These are phyloP conservation scores for Pestalotiopsis sp. DNA, from an alignment of 2,329 filamentous ascomycete genomes.

Conservation along the genomic window DNA sequence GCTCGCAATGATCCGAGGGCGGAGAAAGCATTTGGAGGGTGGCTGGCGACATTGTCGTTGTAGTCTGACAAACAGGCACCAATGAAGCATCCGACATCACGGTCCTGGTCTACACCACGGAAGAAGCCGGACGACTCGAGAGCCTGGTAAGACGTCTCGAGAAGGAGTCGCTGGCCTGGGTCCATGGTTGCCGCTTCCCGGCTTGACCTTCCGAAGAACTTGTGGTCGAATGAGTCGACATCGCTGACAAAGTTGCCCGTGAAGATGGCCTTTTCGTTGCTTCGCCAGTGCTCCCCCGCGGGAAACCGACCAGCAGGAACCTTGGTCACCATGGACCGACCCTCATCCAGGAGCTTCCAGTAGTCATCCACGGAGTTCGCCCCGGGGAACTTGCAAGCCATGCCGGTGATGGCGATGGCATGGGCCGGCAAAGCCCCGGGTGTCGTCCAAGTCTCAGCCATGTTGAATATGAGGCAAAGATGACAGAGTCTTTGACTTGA, in stretches of 20 bases:
- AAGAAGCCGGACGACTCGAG: constrained; percentile 30
- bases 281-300: constrained; percentile 6
- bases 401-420: constrained; percentile 42
- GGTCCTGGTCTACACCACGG: constrained; percentile 21
- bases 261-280: constrained; percentile 5
- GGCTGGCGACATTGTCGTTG: constrained; percentile 17
- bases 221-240: constrained; percentile 20
- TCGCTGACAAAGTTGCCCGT: constrained; percentile 29
- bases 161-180: constrained; percentile 33
- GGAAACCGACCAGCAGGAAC: constrained; percentile 15
- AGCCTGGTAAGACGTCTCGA: constrained; percentile 39
- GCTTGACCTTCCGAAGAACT: constrained; percentile 29
- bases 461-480: not conserved
- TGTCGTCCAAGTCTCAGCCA: not conserved
- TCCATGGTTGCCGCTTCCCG: constrained; percentile 34
- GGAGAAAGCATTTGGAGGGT: constrained; percentile 18
- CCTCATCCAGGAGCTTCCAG: constrained; percentile 21
- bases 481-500: not conserved
- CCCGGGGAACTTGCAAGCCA: constrained; percentile 36
- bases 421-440: not conserved
- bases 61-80: constrained; percentile 22
- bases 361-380: constrained; percentile 21
- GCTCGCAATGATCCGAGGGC: constrained; percentile 20
- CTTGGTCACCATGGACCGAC: constrained; percentile 17
- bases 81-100: constrained; percentile 22